Conservation (phyloP, 176 grass and related monocot species). For the Triticum monococcum region DNA sequence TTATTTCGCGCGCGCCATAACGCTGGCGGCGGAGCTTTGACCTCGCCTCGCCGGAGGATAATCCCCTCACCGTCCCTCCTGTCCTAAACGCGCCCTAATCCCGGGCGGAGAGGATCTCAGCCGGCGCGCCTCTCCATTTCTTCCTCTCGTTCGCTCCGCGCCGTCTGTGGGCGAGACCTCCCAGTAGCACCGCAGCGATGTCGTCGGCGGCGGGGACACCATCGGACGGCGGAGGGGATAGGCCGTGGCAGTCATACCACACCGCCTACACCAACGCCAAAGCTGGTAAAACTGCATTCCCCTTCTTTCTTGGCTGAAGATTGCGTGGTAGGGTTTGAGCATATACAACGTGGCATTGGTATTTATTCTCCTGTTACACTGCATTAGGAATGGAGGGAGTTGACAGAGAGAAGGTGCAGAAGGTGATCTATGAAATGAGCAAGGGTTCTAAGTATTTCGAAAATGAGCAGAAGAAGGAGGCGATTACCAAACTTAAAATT, state of each 20-base stretch:
- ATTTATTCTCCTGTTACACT: conserved; percentile 21
- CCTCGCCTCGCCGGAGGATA: conserved; percentile 5
- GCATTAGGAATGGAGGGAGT: conserved; percentile 89
- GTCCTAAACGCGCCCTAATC: neutral
- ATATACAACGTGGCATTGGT: neutral
- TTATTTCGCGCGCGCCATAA: conserved; percentile 1
- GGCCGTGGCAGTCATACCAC: conserved; percentile 89
- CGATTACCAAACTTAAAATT: conserved; percentile 71
- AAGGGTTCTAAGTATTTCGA: conserved; percentile 97
- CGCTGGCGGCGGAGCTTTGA: conserved; percentile 18
- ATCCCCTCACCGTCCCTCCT: neutral
- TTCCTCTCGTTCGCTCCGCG: neutral
- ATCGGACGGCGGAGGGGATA: conserved; percentile 40
- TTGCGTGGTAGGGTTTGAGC: neutral
- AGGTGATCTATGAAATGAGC: conserved; percentile 87
- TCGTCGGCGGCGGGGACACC: conserved; percentile 7
- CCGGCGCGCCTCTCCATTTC: neutral
- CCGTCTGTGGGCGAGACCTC: neutral
- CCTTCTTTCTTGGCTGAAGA: neutral
- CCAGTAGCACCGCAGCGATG: conserved; percentile 26
- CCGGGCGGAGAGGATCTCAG: neutral
- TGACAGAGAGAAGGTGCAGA: conserved; percentile 89
- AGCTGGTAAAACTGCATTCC: conserved; percentile 54
- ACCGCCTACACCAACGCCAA: conserved; percentile 89
- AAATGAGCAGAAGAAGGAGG: conserved; percentile 90